Base-by-base conservation (phyloP, 140 eudicot genomes). In the Cichorium intybus region DNA sequence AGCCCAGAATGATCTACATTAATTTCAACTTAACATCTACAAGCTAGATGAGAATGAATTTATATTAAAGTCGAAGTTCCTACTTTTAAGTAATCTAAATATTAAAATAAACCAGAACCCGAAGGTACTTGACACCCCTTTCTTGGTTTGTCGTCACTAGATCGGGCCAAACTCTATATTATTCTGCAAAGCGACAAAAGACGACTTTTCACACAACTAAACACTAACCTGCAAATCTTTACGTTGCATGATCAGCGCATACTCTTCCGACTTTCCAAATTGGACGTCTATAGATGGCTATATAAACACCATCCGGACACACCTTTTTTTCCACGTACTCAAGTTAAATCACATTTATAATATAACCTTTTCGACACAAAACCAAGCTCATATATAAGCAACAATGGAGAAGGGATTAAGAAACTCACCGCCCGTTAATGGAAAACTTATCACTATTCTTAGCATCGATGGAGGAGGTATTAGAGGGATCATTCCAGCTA, bases 401-500 rank as follows among this genome's bases (percentile, higher is more conserved):
- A 33, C 23, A 2, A 72, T 72, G 77, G 77, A 43, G 64, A 72
- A 62, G 18, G 49, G 49, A 43, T 43, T 43, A 20, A 43, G 49
- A 43, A 53, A 27, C 77, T 17, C 39, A 6, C 6, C 71, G 21
- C 41, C 64, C 39, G 20, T 35, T 15, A 48, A 69, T 2, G 85
- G 79, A 34, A 76, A 76, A 24, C 70, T 80, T 20, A 72, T 80
- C 56, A 76, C 82, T 3, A 4, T 80, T 76, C 82, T 80, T 56
- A 80, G 85, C 70, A 71, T 80, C 6, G 85, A 80, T 41, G 85
- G 85, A 21, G 85, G 85, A 2, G 82, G 85, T n/a, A 64, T 80
- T 16, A 67, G 82, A 50, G 85, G 85, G 47, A 66, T 80, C 60
- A 80, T 80, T 75, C 85, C 85, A 9, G 74, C 72, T 28, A 62